Percentiles rank a stretch among this genome's conserved stretches.
These are phyloP conservation scores for Argentina anserina DNA, from an alignment of 306 rosid species.

Conservation along the genomic window DNA sequence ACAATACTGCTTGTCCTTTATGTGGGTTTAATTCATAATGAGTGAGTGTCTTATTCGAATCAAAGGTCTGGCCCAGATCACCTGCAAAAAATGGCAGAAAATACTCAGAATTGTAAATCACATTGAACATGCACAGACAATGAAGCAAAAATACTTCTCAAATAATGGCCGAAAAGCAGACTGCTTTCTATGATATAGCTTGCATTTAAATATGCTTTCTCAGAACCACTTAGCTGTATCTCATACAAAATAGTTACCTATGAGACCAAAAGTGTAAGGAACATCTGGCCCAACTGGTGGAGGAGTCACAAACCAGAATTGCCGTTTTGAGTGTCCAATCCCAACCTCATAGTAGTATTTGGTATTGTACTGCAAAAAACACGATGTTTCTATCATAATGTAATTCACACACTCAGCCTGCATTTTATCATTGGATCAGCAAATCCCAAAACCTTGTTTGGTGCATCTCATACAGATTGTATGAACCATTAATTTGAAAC, in stretches of 20 bases:
- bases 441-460: not conserved
- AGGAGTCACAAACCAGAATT: conserved; percentile 69
- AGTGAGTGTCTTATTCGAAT: conserved; percentile 68
- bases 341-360: conserved; percentile 73
- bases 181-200: not conserved
- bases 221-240: not conserved
- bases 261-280: conserved; percentile 81
- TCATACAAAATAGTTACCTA: conserved; percentile 37
- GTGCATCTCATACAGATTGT: not conserved
- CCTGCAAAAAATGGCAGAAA: conserved; percentile 30
- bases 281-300: conserved; percentile 72
- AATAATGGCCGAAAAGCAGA: not conserved
- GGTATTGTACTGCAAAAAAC: conserved; percentile 48
- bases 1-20: conserved; percentile 61
- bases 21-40: conserved; percentile 64
- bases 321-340: conserved; percentile 41
- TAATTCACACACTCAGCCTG: not conserved
- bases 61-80: conserved; percentile 89
- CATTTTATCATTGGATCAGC: not conserved
- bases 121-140: not conserved
- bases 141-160: not conserved
- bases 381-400: not conserved
- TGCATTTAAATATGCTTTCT: not conserved
- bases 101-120: not conserved
- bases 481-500: not conserved